These are phyloP conservation scores for Rhodotorula sp. DNA, from an alignment of 1,284 basidiomycete species.

Conservation along the genomic window DNA sequence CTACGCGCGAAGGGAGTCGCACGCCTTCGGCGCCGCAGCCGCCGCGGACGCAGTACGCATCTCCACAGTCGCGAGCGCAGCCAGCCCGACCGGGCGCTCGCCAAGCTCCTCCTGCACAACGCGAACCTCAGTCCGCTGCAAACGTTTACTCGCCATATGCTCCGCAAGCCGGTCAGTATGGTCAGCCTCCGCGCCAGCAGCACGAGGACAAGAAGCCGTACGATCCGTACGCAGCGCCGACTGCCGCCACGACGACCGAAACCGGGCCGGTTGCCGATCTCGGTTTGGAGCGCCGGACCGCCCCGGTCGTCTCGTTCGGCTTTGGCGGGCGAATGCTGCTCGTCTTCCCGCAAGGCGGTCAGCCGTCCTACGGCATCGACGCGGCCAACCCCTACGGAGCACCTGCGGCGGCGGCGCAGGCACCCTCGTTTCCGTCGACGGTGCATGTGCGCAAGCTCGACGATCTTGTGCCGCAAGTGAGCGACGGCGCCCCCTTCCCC, in stretches of 20 bases:
- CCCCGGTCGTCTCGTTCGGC: constrained; percentile 81
- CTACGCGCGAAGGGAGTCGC: constrained; percentile 12
- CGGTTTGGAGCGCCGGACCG: constrained; percentile 56
- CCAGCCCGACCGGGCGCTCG: not conserved
- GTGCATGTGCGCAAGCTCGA: constrained; percentile 68
- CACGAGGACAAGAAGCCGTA: constrained; percentile 15
- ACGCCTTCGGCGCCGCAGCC: constrained; percentile 16
- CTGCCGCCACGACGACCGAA: constrained; percentile 45
- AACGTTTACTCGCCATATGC: constrained; percentile 12
- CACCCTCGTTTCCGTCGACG: constrained; percentile 47
- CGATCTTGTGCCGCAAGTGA: constrained; percentile 61
- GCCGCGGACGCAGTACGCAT: not conserved
- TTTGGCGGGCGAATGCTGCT: constrained; percentile 83
- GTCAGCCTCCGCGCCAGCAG: not conserved
- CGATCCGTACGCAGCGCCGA: constrained; percentile 31
- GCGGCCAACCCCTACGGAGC: constrained; percentile 63
- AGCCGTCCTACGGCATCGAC: constrained; percentile 61
- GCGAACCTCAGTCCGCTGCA: not conserved
- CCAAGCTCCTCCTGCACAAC: constrained; percentile 9
- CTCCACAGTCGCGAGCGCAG: not conserved
- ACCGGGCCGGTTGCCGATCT: constrained; percentile 64
- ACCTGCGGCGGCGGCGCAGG: constrained; percentile 58
- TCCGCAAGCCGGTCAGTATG: not conserved
- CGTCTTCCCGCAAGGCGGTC: constrained; percentile 64
- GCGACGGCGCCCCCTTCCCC: constrained; percentile 59